Percentiles rank a stretch among this genome's conserved stretches.
phyloP scores from a whole-genome alignment of 2,329 filamentous ascomycete species.

The Pseudonectria foliicola region DNA sequence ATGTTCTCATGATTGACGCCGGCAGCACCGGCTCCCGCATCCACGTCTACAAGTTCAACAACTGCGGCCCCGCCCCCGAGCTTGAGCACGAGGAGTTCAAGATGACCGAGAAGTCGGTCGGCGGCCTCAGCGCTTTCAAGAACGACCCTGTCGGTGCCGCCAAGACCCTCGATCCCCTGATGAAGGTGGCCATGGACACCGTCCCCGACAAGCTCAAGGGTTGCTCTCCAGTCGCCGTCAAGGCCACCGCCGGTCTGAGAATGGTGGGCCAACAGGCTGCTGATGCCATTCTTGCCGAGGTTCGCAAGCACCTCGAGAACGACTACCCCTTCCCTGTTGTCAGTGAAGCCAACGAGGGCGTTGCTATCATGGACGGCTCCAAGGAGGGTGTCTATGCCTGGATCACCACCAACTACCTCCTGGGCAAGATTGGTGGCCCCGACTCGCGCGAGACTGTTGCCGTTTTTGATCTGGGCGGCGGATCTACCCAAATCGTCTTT shows the following conservation, averaged over 20 bases:
- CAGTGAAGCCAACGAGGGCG: conserved; percentile 73
- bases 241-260: conserved; percentile 90
- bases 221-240: conserved; percentile 95
- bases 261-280: conserved; percentile 77
- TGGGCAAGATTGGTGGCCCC: conserved; percentile 92
- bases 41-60: conserved; percentile 99
- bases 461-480: conserved; percentile 91
- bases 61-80: conserved; percentile 91
- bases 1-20: conserved; percentile 97
- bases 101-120: conserved; percentile 81
- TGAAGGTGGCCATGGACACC: conserved; percentile 75
- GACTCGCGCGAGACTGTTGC: conserved; percentile 88
- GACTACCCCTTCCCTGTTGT: conserved; percentile 94
- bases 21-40: conserved; percentile 97
- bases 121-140: conserved; percentile 81
- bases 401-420: conserved; percentile 98
- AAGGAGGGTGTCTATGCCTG: conserved; percentile 98
- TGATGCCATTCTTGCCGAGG: conserved; percentile 76
- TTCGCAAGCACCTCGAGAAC: conserved; percentile 75
- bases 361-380: conserved; percentile 95
- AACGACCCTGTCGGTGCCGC: conserved; percentile 82
- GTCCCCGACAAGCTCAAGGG: conserved; percentile 84
- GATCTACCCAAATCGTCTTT: conserved; percentile 97
- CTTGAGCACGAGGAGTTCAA: conserved; percentile 89
- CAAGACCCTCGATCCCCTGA: conserved; percentile 77